A percentile compares a stretch with the other conserved stretches of the same genome.
Evolutionary conservation across 2,329 filamentous ascomycete species (phyloP).

Genomic region (Tolypocladium ovalisporum): DNA sequence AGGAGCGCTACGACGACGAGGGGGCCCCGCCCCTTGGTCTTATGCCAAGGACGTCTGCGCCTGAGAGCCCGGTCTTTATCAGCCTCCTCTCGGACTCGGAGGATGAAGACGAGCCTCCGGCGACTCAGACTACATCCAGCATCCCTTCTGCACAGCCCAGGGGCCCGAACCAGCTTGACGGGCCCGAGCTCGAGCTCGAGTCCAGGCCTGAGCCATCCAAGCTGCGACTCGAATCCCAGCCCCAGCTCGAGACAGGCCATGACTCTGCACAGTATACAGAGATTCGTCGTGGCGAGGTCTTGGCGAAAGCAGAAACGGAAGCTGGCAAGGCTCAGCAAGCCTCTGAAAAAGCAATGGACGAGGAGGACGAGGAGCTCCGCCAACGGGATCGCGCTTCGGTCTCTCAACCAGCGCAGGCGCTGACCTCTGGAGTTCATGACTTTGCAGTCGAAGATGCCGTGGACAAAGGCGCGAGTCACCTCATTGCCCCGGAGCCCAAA

Average conservation of each 20-base stretch:
- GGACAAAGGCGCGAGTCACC: background rate
- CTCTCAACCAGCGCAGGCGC: background rate
- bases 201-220: too few species aligned
- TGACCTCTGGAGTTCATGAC: background rate
- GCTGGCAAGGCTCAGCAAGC: background rate
- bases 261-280: background rate
- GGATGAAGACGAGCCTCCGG: constrained; percentile 20
- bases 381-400: background rate
- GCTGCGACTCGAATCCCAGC: too few species aligned
- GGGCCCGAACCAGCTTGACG: background rate
- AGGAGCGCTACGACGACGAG: constrained; percentile 3
- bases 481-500: background rate
- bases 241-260: background rate
- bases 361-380: background rate
- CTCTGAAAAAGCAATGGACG: background rate
- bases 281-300: background rate
- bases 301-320: background rate
- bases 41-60: constrained; percentile 5
- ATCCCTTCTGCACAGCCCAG: background rate
- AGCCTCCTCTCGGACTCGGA: constrained; percentile 36
- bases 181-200: background rate
- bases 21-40: constrained; percentile 1
- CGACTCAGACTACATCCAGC: background rate
- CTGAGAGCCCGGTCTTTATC: constrained; percentile 31
- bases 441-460: background rate